Conservation (phyloP, 768 basidiomycete genomes). For the Leccinum broughii region DNA sequence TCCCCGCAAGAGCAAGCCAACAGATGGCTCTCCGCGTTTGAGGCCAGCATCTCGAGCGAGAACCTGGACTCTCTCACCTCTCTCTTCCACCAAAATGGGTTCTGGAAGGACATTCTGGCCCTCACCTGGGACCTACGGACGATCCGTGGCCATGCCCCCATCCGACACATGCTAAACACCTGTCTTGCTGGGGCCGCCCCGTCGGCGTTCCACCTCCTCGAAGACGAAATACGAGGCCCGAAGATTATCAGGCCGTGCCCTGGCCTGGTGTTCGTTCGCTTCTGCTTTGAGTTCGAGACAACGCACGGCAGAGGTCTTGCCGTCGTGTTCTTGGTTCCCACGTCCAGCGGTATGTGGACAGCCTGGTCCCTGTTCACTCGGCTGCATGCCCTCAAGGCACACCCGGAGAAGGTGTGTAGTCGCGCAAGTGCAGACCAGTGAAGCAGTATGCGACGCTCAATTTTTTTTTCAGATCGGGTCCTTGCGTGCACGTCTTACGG, state of each 20-base stretch:
- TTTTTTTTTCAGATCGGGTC: constrained; percentile 33
- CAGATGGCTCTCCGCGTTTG: constrained; percentile 26
- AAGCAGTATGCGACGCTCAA: background rate
- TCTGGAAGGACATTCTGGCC: constrained; percentile 54
- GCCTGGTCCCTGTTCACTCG: constrained; percentile 60
- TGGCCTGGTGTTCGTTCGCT: constrained; percentile 57
- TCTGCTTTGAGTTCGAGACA: constrained; percentile 56
- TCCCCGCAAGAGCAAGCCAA: constrained; percentile 12
- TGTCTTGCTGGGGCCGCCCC: constrained; percentile 31
- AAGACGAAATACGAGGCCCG: constrained; percentile 28
- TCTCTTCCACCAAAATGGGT: constrained; percentile 29
- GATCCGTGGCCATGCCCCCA: constrained; percentile 39
- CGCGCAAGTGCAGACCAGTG: no score
- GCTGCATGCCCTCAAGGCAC: constrained; percentile 55
- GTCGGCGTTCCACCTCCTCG: constrained; percentile 17
- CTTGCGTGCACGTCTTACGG: constrained; percentile 36
- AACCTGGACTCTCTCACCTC: background rate
- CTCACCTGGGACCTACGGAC: constrained; percentile 59
- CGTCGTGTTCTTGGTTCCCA: constrained; percentile 50
- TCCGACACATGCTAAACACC: constrained; percentile 38
- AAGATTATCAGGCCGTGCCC: constrained; percentile 42
- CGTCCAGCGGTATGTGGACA: constrained; percentile 47
- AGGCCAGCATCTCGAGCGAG: background rate
- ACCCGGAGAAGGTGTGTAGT: constrained; percentile 43
- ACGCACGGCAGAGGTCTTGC: constrained; percentile 50